A percentile compares a stretch with the other conserved stretches of the same genome.
Evolutionary conservation across 306 rosid genomes (phyloP).

Genomic region (Delonix regia): DNA sequence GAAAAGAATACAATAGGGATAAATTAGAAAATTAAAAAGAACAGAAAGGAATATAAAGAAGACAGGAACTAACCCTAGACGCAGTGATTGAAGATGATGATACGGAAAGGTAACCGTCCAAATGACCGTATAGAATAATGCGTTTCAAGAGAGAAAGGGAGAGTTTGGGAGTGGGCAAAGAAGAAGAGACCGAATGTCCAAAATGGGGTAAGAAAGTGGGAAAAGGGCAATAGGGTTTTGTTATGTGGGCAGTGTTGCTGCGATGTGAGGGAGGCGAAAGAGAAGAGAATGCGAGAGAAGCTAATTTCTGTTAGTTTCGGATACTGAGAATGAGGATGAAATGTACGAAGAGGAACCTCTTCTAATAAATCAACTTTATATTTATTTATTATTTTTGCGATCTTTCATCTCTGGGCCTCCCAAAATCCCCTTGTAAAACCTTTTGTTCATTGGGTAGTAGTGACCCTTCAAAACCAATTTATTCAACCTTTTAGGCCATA

Average conservation of each 20-base stretch:
- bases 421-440: neutral
- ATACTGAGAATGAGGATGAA: constrained; percentile 54
- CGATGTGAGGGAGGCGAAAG: constrained; percentile 38
- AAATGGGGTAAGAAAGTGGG: constrained; percentile 36
- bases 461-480: neutral
- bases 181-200: constrained; percentile 1
- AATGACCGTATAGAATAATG: constrained; percentile 55
- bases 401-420: neutral
- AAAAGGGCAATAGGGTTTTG: constrained; percentile 67
- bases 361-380: constrained; percentile 13
- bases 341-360: constrained; percentile 67
- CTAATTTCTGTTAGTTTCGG: constrained; percentile 54
- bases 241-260: constrained; percentile 32
- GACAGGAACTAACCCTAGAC: constrained; percentile 66
- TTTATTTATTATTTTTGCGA: neutral
- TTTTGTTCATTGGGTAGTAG: neutral
- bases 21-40: constrained; percentile 30
- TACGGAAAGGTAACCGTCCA: constrained; percentile 59
- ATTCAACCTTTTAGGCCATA: neutral
- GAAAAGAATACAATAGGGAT: neutral
- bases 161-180: constrained; percentile 18
- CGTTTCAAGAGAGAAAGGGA: constrained; percentile 35
- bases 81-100: constrained; percentile 51
- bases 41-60: constrained; percentile 17
- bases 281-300: constrained; percentile 41